Evolutionary conservation across 257 asterid genomes (phyloP).

Genomic region (Echites panduratus): DNA sequence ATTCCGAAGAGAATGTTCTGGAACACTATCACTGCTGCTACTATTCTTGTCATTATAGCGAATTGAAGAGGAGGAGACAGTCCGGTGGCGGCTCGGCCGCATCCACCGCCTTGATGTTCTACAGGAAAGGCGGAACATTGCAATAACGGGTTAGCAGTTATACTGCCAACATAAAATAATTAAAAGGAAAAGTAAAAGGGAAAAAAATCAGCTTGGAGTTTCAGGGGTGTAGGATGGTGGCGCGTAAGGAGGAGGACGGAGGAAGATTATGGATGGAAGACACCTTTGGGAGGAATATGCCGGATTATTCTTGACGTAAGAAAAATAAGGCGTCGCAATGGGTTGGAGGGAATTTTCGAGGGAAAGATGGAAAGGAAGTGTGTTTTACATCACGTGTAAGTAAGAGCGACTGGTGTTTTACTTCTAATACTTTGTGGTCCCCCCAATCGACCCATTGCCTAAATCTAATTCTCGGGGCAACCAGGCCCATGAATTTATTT

Average conservation of each 20-base stretch:
- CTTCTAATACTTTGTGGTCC: too few relatives aligned
- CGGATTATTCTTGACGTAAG: too few relatives aligned
- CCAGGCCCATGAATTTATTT: too few relatives aligned
- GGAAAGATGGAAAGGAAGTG: neutral
- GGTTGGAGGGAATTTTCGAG: conserved; percentile 22
- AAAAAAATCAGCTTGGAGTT: too few relatives aligned
- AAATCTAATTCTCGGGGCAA: too few relatives aligned
- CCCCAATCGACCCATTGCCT: too few relatives aligned
- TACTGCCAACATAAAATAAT: neutral
- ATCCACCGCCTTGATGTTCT: conserved; percentile 28
- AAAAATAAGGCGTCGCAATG: too few relatives aligned
- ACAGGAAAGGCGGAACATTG: conserved; percentile 35
- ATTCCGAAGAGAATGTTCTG: conserved; percentile 18
- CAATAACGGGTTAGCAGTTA: neutral
- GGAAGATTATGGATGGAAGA: neutral
- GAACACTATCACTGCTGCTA: neutral
- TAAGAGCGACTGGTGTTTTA: neutral
- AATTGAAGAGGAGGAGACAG: conserved; percentile 20
- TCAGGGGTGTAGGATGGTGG: neutral
- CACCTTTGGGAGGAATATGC: neutral
- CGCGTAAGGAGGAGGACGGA: conserved; percentile 9
- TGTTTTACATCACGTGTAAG: neutral
- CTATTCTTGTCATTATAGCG: neutral
- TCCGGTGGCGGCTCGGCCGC: conserved; percentile 25
- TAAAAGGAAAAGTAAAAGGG: too few relatives aligned